phyloP scores from a whole-genome alignment of 106 monocot genomes.

The Acorus calamus region DNA sequence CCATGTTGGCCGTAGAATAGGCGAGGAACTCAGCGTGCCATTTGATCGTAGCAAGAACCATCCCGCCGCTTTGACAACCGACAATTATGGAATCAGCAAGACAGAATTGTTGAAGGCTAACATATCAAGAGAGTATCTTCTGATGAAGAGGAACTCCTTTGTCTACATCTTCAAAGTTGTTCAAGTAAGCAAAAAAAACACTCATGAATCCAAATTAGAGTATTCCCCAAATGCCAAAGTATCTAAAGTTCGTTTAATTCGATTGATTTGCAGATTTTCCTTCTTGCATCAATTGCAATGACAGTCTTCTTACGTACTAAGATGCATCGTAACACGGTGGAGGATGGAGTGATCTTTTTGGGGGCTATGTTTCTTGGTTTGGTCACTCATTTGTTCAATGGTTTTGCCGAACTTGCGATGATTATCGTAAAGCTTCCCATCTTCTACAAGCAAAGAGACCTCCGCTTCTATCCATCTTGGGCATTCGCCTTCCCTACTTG shows the following conservation, averaged over 20 bases:
- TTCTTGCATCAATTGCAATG: constrained; percentile 29
- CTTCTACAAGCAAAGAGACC: constrained; percentile 57
- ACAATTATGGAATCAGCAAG: constrained; percentile 21
- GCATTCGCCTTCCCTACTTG: constrained; percentile 44
- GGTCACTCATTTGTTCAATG: constrained; percentile 31
- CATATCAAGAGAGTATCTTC: constrained; percentile 21
- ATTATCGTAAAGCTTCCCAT: constrained; percentile 42
- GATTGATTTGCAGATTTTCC: background rate
- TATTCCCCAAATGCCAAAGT: no score
- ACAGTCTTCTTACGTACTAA: constrained; percentile 32
- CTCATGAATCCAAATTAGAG: no score
- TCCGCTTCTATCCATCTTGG: constrained; percentile 45
- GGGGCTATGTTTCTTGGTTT: constrained; percentile 33
- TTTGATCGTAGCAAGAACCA: constrained; percentile 31
- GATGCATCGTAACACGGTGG: constrained; percentile 20
- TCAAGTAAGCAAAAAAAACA: constrained; percentile 19
- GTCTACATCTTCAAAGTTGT: constrained; percentile 37
- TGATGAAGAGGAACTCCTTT: constrained; percentile 45
- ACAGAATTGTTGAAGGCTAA: constrained; percentile 28
- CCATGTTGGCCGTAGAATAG: constrained; percentile 22
- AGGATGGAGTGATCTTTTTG: constrained; percentile 34
- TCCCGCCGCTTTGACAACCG: constrained; percentile 28
- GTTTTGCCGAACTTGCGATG: constrained; percentile 42
- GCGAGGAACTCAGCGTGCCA: constrained; percentile 16
- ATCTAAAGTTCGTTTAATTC: background rate